Base-by-base conservation (phyloP, 768 basidiomycete genomes). In the Tricholoma terreum region DNA sequence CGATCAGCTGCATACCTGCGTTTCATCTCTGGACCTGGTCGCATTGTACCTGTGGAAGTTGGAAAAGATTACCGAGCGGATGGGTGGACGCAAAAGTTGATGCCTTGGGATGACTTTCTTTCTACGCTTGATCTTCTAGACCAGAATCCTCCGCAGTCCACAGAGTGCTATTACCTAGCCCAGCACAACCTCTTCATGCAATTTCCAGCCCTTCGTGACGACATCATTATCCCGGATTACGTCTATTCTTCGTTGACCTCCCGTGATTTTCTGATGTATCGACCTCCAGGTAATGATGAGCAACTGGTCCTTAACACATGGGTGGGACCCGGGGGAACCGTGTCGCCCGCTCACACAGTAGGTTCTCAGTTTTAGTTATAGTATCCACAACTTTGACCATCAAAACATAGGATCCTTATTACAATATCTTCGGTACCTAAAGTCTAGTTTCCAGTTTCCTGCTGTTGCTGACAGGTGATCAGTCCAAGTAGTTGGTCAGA, bases 301-400 rank as follows among this genome's bases (percentile, higher is more conserved):
- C 77, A 82, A 50, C 75, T 88, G 10, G 75, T 89, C 7, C 71
- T 89, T 22, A 94, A 94, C 64, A 82, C 79, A 8, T 96, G 94
- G 94, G 66, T 95, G 6, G 94, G 94, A 0, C 91, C 92, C 1
- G 73, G 74, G 55, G 86, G 85, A 24, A 90, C 94, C 0, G 68
- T 88, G 10, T 92, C 92, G 8, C 96, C 95, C 2, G 92, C 96
- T 0, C 97, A 99, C 72, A 93, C 87, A 57, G 92, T 85, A 60
- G 24, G 70, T 65, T 38, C n/a, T 58, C 30, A 50, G n/a, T 33
- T 59, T 43, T 30, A 52, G 15, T 5, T 31, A n/a, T 31, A 3
- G 3, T 15, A 17, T 11, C 30, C 10, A 31, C 8, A 30, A 8
- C n/a, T 49, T 19, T 45, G 43, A 48, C 49, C 24, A 42, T 15